Evolutionary conservation across 306 rosid genomes (phyloP).

Genomic region (Corylus avellana): DNA sequence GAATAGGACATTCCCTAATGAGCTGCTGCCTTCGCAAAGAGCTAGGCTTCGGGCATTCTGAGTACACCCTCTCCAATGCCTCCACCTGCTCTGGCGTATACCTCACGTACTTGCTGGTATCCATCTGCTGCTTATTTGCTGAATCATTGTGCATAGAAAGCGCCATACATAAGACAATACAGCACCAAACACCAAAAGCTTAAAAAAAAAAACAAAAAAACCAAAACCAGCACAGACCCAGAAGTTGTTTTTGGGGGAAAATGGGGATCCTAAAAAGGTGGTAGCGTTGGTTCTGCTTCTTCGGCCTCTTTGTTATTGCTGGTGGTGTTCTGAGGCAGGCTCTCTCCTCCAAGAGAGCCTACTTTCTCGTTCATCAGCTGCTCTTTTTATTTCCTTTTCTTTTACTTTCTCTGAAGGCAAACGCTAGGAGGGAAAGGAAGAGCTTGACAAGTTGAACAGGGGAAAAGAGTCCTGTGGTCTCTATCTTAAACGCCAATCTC

Average conservation of each 20-base stretch:
- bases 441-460: constrained; percentile 10
- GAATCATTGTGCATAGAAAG: constrained; percentile 72
- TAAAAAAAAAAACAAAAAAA: background rate
- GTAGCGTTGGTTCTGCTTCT: constrained; percentile 43
- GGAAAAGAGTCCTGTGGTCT: constrained; percentile 30
- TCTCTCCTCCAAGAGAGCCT: constrained; percentile 97
- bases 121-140: constrained; percentile 68
- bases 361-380: constrained; percentile 83
- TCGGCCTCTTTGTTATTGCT: constrained; percentile 38
- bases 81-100: constrained; percentile 97
- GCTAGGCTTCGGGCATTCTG: constrained; percentile 95
- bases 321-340: constrained; percentile 56
- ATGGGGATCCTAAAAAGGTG: constrained; percentile 18
- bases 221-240: constrained; percentile 15
- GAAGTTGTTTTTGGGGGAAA: constrained; percentile 1
- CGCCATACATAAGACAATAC: constrained; percentile 45
- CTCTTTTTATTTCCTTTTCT: background rate
- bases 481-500: constrained; percentile 57
- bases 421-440: constrained; percentile 9
- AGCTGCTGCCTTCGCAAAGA: constrained; percentile 92
- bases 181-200: constrained; percentile 9
- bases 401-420: constrained; percentile 17
- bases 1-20: constrained; percentile 92
- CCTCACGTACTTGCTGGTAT: constrained; percentile 83
- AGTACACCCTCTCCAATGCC: constrained; percentile 90